These are phyloP conservation scores for Thozetella sp. DNA, from an alignment of 495 filamentous ascomycete genomes.

Conservation along the genomic window DNA sequence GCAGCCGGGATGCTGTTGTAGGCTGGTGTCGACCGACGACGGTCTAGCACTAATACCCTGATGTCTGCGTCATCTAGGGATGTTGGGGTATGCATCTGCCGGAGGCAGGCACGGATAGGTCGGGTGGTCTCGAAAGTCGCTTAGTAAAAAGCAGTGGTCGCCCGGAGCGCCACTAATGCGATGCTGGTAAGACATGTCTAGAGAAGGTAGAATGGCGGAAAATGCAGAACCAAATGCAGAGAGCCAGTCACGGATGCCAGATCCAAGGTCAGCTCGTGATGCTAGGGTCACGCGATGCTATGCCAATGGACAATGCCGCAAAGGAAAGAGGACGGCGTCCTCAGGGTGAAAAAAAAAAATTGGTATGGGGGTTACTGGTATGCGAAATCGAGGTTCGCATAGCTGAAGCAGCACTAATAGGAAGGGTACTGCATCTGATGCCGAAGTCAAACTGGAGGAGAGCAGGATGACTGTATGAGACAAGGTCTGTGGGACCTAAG, in stretches of 20 bases:
- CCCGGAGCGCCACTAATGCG: conserved; percentile 2
- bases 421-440: no score
- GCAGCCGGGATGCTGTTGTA: background rate
- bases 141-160: background rate
- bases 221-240: conserved; percentile 14
- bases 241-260: conserved; percentile 18
- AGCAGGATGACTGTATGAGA: no score
- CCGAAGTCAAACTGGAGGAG: no score
- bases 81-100: background rate
- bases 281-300: conserved; percentile 23
- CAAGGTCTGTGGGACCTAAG: no score
- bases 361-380: conserved; percentile 14
- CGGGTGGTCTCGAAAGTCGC: background rate
- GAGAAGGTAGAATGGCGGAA: conserved; percentile 13
- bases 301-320: conserved; percentile 25
- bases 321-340: conserved; percentile 1
- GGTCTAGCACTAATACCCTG: background rate
- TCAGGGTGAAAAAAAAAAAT: conserved; percentile 9
- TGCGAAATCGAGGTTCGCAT: no score
- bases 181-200: conserved; percentile 13
- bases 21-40: background rate
- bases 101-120: background rate
- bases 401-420: no score
- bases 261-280: conserved; percentile 21
- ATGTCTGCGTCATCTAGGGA: background rate